Evolutionary conservation across 78 protist species (phyloP).

Genomic region (Dictyostelium discoideum): DNA sequence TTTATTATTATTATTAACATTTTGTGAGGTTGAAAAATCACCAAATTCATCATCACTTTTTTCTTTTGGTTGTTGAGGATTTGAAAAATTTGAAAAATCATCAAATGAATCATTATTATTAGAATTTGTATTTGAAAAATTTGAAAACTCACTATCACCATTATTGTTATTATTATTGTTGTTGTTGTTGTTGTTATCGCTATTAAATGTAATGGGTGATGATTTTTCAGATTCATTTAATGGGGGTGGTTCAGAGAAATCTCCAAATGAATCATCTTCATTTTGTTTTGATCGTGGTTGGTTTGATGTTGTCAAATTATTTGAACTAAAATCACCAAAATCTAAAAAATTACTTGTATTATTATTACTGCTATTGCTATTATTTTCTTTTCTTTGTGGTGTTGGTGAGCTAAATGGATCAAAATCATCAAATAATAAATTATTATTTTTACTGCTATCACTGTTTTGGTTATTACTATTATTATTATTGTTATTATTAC

Average conservation of each 20-base stretch:
- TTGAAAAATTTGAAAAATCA: not conserved
- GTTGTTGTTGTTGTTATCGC: no score
- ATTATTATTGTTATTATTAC: not conserved
- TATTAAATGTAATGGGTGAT: not conserved
- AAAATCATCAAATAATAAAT: not conserved
- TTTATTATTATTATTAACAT: no score
- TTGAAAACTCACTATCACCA: not conserved
- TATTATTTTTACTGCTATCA: not conserved
- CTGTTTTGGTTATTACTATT: not conserved
- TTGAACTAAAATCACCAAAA: not conserved
- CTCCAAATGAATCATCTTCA: not conserved
- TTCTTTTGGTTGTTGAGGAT: not conserved
- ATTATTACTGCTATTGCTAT: not conserved
- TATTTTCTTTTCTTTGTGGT: not conserved
- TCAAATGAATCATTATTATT: not conserved
- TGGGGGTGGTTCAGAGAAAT: not conserved
- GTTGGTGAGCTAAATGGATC: not conserved
- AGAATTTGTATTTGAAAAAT: not conserved
- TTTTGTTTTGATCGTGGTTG: not conserved
- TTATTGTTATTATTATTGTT: no score
- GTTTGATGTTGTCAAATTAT: not conserved
- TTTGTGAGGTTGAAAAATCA: not conserved
- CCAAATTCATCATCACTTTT: not conserved
- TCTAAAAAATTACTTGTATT: not conserved
- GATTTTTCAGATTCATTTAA: not conserved